Evolutionary conservation across 768 basidiomycete species (phyloP), one percentile per base, ranked within the genome.

Genomic region (button mushroom (Agaricus bisporus)): DNA sequence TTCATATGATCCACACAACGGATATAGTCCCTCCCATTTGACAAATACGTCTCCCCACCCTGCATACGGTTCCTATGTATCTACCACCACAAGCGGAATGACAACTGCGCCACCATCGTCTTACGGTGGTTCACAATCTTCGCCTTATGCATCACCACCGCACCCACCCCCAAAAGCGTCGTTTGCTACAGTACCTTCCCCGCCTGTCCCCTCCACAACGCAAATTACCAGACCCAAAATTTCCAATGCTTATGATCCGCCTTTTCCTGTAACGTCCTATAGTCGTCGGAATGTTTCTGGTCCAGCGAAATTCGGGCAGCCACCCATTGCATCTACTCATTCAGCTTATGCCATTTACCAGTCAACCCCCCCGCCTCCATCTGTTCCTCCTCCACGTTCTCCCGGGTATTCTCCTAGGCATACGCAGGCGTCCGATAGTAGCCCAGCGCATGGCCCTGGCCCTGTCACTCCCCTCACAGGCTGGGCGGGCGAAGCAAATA

Each of bases 231-330:
- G 86, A 47, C 84, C 85, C 20, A 87, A 82, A 68, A 66, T 80
- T 32, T 73, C 71, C 12, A 86, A 88, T 58, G 88, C 87, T 1
- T 90, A 88, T 60, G 88, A 90, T 59, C 88, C 88, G 2, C 87
- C 88, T 29, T 78, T 89, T 54, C 80, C 80, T 37, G 74, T 82
- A 37, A 60, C 59, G 10, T 59, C 59, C 17, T 59, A 61, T 4
- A 60, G 53, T 37, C 62, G 63, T 17, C 61, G 63, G 54, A 51
- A 48, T 35, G 52, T 48, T 54, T 45, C 52, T 25, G 55, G 55
- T 1, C 55, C 43, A 22, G 36, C 54, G 8, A 41, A 18, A 15
- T 22, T 26, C 15, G 45, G 51, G 15, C 15, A 41, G 9, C 35
- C 35, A 39, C 47, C 42, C 14, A 28, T 46, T 43, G 4, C 59